Evolutionary conservation across 768 basidiomycete genomes (phyloP).

Genomic region (Mycena olivaceomarginata): DNA sequence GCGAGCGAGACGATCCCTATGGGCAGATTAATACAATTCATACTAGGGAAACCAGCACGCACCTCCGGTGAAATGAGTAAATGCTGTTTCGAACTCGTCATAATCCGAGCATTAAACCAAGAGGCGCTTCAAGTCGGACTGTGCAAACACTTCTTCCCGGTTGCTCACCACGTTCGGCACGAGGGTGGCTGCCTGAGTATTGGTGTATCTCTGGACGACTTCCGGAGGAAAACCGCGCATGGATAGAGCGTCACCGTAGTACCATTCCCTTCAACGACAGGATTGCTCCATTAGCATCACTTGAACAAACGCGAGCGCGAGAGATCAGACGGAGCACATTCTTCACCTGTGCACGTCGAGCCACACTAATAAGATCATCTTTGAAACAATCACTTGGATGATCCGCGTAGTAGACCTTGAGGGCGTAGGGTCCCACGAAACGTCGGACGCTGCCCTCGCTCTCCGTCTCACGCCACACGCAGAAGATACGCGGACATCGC

Average conservation of each 20-base stretch:
- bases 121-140: too few relatives aligned
- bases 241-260: conserved; percentile 26
- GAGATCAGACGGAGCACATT: conserved; percentile 32
- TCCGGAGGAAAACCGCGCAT: too few relatives aligned
- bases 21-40: conserved; percentile 13
- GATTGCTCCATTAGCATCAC: conserved; percentile 19
- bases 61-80: too few relatives aligned
- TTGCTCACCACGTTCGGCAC: too few relatives aligned
- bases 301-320: conserved; percentile 11
- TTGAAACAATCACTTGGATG: conserved; percentile 15
- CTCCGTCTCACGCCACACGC: conserved; percentile 27
- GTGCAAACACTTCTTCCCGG: too few relatives aligned
- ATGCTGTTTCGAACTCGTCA: too few relatives aligned
- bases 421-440: conserved; percentile 29
- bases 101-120: too few relatives aligned
- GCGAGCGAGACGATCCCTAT: conserved; percentile 26
- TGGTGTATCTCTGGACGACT: too few relatives aligned
- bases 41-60: conserved; percentile 13
- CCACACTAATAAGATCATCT: conserved; percentile 14
- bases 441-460: not conserved
- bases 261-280: conserved; percentile 29
- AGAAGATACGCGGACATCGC: conserved; percentile 33
- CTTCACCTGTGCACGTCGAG: conserved; percentile 13
- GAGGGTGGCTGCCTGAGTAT: too few relatives aligned
- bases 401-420: conserved; percentile 27